Percentiles rank a stretch among this genome's conserved stretches.
Conservation (phyloP, 768 basidiomycete genomes). For the Hebeloma cylindrosporum region DNA sequence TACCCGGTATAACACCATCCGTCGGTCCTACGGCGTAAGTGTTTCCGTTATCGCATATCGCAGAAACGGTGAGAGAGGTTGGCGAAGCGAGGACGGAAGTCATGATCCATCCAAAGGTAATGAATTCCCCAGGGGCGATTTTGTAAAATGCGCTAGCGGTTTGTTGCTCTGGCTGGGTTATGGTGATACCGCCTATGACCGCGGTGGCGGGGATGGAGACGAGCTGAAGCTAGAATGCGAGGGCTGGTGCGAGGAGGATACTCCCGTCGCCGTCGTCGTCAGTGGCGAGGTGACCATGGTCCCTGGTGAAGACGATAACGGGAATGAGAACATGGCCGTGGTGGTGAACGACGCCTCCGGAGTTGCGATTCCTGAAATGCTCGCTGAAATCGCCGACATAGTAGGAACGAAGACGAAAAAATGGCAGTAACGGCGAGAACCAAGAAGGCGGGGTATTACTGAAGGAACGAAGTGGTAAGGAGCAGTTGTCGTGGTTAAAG, state of each 20-base stretch:
- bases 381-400: too few species aligned
- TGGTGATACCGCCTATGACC: slow-evolving; percentile 60
- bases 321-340: too few species aligned
- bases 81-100: slow-evolving; percentile 73
- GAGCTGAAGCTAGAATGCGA: slow-evolving; percentile 9
- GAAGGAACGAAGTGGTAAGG: too few species aligned
- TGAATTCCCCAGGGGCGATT: slow-evolving; percentile 67
- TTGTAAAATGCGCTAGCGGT: slow-evolving; percentile 86
- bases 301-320: too few species aligned
- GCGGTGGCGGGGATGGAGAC: slow-evolving; percentile 27
- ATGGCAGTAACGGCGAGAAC: too few species aligned
- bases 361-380: too few species aligned
- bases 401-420: too few species aligned
- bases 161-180: slow-evolving; percentile 81
- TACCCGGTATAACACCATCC: slow-evolving; percentile 68
- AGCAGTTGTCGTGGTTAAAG: too few species aligned
- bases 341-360: too few species aligned
- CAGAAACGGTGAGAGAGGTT: slow-evolving; percentile 74
- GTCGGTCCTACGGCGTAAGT: slow-evolving; percentile 87
- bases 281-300: too few species aligned
- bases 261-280: background rate
- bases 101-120: slow-evolving; percentile 93
- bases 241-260: background rate
- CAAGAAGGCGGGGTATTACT: too few species aligned
- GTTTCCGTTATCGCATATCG: slow-evolving; percentile 82